Conservation (phyloP, 352 stramenopile genomes). For the Phytophthora cactorum region DNA sequence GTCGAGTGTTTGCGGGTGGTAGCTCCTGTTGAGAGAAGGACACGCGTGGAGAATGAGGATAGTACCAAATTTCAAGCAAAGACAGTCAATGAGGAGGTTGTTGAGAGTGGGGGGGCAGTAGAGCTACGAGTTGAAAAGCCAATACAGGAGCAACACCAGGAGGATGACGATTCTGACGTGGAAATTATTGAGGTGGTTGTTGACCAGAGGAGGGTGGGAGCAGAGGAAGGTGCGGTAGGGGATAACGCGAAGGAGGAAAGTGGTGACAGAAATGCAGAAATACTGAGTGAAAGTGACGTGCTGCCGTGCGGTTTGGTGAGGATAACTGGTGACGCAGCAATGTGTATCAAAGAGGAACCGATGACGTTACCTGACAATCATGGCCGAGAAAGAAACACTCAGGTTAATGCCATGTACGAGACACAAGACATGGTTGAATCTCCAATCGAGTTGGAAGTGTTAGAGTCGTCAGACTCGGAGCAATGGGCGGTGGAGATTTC, state of each 20-base stretch:
- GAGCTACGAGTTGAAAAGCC: background rate
- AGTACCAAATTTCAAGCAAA: background rate
- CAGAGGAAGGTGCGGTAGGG: background rate
- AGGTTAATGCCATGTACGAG: background rate
- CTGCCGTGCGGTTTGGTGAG: constrained; percentile 20
- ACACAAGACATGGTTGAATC: constrained; percentile 5
- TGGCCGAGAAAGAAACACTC: background rate
- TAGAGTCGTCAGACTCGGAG: constrained; percentile 25
- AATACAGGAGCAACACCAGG: background rate
- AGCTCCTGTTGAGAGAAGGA: background rate
- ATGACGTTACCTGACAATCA: constrained; percentile 1
- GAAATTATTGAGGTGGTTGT: constrained; percentile 1
- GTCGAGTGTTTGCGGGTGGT: constrained; percentile 6
- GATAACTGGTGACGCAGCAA: background rate
- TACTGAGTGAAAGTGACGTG: background rate
- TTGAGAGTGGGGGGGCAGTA: background rate
- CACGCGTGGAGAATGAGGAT: background rate
- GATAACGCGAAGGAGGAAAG: background rate
- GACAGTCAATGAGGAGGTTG: background rate
- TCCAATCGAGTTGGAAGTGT: constrained; percentile 30
- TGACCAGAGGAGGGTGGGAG: background rate
- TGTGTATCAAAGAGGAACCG: constrained; percentile 26
- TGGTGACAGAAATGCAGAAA: background rate
- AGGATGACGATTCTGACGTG: constrained; percentile 3
- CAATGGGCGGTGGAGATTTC: constrained; percentile 8